Evolutionary conservation across 805 yeast genomes (phyloP), one percentile per base, ranked within the genome.

Genomic region (Cyberlindnera meyerae): DNA sequence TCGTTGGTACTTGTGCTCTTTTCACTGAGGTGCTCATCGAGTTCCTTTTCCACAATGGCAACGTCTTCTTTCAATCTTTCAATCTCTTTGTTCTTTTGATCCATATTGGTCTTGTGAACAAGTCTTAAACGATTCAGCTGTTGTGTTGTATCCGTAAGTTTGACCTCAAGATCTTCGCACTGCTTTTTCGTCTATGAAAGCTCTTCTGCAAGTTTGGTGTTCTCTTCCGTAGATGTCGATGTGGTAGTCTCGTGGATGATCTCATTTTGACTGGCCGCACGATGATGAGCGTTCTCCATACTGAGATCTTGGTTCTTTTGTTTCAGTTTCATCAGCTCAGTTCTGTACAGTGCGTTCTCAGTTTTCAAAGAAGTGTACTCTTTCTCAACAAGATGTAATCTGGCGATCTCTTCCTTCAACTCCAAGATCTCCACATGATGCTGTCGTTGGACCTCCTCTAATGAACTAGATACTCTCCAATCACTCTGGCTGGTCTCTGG

Each of bases 401-500:
- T 7, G 9, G 22, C 22, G 9, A 20, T 20, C 22, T 20, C 22
- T 9, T 20, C 22, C 9, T 20, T 20, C 22, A 20, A 20, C 22
- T 20, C 22, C 22, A 11, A 4, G 17, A 27, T n/a, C 8, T 30
- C 33, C 9, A 31, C 28, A n/a, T 24, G 22, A 4, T 33, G 17
- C 26, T 36, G 42, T 24, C 37, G 28, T 11, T 34, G 18, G 5
- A 29, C 5, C n/a, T 31, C 18, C 3, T 8, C 17, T 5, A 24
- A 5, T 29, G 27, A 17, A 9, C 16, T 4, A 8, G 29, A 26
- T 5, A 18, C 29, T 18, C 37, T 38, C 48, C 48, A 45, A 11
- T 36, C 45, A 22, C 36, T 31, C 13, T 31, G 31, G n/a, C 37
- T 36, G 27, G 45, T 13, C 3, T 39, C 38, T 14, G 53, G 54